Conservation (phyloP, 148 eudicot genomes). For the Fagopyrum homotropicum region DNA sequence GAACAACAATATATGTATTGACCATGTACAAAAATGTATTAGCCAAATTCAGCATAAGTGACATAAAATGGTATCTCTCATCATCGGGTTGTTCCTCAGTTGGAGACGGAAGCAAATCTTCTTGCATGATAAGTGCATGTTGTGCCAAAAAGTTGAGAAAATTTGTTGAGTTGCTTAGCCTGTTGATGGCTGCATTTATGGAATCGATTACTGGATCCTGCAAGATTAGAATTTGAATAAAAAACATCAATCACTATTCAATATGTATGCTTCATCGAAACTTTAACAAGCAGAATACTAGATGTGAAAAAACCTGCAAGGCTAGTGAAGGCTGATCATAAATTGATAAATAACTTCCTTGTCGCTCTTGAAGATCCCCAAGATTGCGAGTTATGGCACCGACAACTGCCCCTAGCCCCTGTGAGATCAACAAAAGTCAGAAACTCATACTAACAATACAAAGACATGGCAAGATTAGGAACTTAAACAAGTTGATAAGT, state of each 20-base stretch:
- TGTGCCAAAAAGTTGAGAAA: constrained; percentile 36
- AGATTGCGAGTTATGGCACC: constrained; percentile 33
- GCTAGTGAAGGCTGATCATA: constrained; percentile 37
- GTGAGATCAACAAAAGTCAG: constrained; percentile 2
- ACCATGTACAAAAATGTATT: constrained; percentile 49
- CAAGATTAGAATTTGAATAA: background rate
- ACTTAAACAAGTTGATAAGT: background rate
- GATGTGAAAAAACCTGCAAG: constrained; percentile 21
- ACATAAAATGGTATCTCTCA: constrained; percentile 35
- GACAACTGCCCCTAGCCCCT: constrained; percentile 31
- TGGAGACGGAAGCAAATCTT: constrained; percentile 28
- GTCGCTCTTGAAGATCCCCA: constrained; percentile 33
- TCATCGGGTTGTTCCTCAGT: constrained; percentile 24
- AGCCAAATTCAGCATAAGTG: constrained; percentile 37
- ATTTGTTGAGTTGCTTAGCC: constrained; percentile 29
- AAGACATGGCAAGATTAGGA: background rate
- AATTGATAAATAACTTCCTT: constrained; percentile 35
- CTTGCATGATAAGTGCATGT: constrained; percentile 42
- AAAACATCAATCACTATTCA: background rate
- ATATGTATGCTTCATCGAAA: background rate
- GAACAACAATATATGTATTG: constrained; percentile 49
- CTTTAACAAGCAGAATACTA: background rate
- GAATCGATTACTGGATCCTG: constrained; percentile 36
- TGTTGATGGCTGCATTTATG: constrained; percentile 30
- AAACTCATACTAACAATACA: background rate